Conservation (phyloP, 169 alveolate species). For the Hepatocystis sp. region DNA sequence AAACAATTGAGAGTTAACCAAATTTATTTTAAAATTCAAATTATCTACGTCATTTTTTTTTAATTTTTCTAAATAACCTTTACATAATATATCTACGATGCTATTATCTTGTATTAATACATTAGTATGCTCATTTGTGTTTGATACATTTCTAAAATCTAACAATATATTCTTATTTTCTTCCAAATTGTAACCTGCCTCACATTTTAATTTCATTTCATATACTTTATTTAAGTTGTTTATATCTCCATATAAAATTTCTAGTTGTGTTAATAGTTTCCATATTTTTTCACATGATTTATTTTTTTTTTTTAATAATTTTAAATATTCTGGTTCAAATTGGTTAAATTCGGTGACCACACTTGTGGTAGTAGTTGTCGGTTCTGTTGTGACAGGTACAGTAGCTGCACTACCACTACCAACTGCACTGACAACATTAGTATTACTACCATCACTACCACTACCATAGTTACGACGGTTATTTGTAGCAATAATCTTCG, state of each 20-base stretch:
- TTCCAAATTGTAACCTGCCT: slow-evolving; percentile 67
- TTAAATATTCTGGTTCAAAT: slow-evolving; percentile 32
- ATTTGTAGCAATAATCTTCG: no score
- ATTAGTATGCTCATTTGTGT: slow-evolving; percentile 13
- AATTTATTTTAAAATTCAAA: slow-evolving; percentile 42
- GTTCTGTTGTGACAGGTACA: no score
- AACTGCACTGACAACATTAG: no score
- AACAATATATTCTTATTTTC: slow-evolving; percentile 63
- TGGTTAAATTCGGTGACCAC: slow-evolving; percentile 63
- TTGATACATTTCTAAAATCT: slow-evolving; percentile 25
- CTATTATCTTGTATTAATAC: slow-evolving; percentile 23
- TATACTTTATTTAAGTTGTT: slow-evolving; percentile 28
- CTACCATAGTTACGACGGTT: no score
- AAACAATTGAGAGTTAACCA: slow-evolving; percentile 55
- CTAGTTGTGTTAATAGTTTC: slow-evolving; percentile 55
- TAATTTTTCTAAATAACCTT: slow-evolving; percentile 64
- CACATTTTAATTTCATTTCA: slow-evolving; percentile 54
- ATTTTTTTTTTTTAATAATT: slow-evolving; percentile 62
- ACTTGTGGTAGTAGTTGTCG: no score
- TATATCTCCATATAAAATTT: slow-evolving; percentile 58
- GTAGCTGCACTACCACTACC: no score
- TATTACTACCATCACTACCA: no score
- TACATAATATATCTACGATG: slow-evolving; percentile 45
- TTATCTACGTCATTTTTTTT: slow-evolving; percentile 60
- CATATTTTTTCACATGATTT: slow-evolving; percentile 48